Evolutionary conservation across 1,139 yeast genomes (phyloP).

Genomic region (Yamadazyma dendronema): DNA sequence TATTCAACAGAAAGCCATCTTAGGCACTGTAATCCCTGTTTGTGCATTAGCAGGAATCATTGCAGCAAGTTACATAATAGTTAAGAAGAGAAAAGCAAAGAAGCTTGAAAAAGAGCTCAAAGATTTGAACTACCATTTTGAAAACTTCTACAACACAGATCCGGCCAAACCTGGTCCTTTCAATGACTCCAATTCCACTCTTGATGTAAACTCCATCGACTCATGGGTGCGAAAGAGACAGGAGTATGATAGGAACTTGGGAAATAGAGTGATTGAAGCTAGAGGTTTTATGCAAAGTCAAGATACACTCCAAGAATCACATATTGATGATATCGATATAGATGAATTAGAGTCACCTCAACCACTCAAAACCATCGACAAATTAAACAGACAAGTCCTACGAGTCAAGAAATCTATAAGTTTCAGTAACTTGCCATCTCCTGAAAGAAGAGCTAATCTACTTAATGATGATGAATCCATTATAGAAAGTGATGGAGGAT

Average conservation of each 20-base stretch:
- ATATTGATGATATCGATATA: background rate
- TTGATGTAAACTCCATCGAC: constrained; percentile 37
- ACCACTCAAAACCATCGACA: constrained; percentile 15
- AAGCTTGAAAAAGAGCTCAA: constrained; percentile 22
- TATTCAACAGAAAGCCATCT: constrained; percentile 27
- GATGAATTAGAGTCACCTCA: constrained; percentile 12
- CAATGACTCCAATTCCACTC: constrained; percentile 43
- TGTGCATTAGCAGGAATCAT: constrained; percentile 21
- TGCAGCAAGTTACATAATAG: constrained; percentile 18
- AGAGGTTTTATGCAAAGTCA: constrained; percentile 18
- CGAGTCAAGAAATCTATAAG: constrained; percentile 23
- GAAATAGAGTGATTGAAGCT: background rate
- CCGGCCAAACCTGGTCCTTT: constrained; percentile 4
- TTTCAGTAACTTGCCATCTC: constrained; percentile 15
- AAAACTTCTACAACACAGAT: constrained; percentile 21
- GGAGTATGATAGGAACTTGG: constrained; percentile 35
- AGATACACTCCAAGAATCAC: constrained; percentile 11
- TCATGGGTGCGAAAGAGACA: constrained; percentile 56
- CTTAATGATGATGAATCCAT: constrained; percentile 16
- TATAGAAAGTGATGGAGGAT: constrained; percentile 9
- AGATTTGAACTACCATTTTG: constrained; percentile 37
- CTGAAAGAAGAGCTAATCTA: constrained; percentile 11
- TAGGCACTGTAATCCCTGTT: constrained; percentile 38
- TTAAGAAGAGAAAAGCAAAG: constrained; percentile 22
- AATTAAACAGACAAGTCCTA: constrained; percentile 25